phyloP scores from a whole-genome alignment of 1,284 basidiomycete genomes.

The Fomitopsis schrenkii region DNA sequence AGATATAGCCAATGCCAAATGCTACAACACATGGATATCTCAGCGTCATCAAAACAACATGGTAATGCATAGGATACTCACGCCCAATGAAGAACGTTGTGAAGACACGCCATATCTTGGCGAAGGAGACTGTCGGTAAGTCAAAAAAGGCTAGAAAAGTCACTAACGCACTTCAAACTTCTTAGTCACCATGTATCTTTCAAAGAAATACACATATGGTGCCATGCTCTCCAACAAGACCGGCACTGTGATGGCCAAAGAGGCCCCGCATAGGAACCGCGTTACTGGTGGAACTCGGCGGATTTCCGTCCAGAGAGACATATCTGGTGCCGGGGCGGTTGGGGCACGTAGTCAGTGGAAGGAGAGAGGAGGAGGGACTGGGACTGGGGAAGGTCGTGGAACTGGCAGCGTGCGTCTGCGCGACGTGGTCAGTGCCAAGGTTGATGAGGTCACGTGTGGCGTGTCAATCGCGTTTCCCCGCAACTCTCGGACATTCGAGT shows the following conservation, averaged over 20 bases:
- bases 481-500: too few species aligned
- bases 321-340: neutral
- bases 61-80: constrained; percentile 29
- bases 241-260: constrained; percentile 59
- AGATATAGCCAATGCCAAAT: constrained; percentile 57
- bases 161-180: constrained; percentile 48
- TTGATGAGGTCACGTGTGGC: too few species aligned
- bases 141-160: neutral
- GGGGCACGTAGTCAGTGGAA: neutral
- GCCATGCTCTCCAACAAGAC: constrained; percentile 55
- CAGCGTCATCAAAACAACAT: neutral
- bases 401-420: too few species aligned
- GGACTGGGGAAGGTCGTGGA: too few species aligned
- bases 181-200: constrained; percentile 41
- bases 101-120: constrained; percentile 72
- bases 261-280: constrained; percentile 62
- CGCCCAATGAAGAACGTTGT: constrained; percentile 79
- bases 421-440: too few species aligned
- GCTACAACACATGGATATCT: constrained; percentile 31
- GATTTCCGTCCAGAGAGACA: constrained; percentile 48
- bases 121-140: neutral
- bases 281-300: constrained; percentile 86
- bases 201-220: constrained; percentile 55
- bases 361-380: too few species aligned
- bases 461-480: too few species aligned